Evolutionary conservation across 257 asterid genomes (phyloP).

Genomic region (Jacaranda copaia): DNA sequence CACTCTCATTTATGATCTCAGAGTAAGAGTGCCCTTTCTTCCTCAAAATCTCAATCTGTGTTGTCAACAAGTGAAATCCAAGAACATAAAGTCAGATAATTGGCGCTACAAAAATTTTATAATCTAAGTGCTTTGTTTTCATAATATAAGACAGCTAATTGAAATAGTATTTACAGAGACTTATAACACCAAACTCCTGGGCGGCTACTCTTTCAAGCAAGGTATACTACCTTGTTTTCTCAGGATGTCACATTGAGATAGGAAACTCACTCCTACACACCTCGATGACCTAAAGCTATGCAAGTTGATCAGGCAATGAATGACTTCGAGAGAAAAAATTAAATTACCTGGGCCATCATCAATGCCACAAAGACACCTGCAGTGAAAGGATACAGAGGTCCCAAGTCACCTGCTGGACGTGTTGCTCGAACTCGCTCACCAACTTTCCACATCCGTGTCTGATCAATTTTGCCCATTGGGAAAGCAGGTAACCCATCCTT

Average conservation of each 20-base stretch:
- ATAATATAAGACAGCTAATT: too few relatives aligned
- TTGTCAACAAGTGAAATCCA: neutral
- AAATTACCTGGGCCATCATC: conserved; percentile 89
- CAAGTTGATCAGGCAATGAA: neutral
- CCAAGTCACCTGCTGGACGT: conserved; percentile 85
- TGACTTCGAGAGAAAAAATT: neutral
- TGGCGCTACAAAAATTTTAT: too few relatives aligned
- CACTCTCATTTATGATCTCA: conserved; percentile 90
- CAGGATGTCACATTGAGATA: too few relatives aligned
- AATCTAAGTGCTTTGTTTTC: too few relatives aligned
- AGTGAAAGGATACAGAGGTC: conserved; percentile 89
- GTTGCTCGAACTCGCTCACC: conserved; percentile 82
- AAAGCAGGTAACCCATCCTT: conserved; percentile 92
- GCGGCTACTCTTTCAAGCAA: too few relatives aligned
- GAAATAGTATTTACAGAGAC: too few relatives aligned
- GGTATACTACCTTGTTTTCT: too few relatives aligned
- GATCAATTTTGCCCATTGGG: conserved; percentile 97
- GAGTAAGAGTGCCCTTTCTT: conserved; percentile 98
- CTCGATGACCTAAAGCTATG: neutral
- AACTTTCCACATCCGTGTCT: conserved; percentile 91
- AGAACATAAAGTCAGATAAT: neutral
- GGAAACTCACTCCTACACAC: too few relatives aligned
- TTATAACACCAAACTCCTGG: too few relatives aligned
- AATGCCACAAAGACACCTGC: conserved; percentile 94
- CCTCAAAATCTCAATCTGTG: conserved; percentile 87